Base-by-base conservation (phyloP, 2,329 filamentous ascomycete species). In the Passalora sequoiae region DNA sequence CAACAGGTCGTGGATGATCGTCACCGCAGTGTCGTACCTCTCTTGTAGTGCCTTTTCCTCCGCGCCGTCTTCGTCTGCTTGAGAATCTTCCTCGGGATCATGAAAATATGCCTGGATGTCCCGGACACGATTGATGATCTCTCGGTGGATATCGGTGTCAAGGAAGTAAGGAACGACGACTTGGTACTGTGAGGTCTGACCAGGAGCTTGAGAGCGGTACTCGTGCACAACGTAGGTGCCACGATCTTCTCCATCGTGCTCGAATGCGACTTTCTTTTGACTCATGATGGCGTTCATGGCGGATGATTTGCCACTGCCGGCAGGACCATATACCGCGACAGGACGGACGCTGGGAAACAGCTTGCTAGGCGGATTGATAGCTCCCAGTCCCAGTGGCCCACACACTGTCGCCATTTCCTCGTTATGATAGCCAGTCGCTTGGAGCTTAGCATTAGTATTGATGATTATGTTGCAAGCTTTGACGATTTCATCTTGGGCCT, bases 201-300 rank as follows among this genome's bases (percentile, higher is more conserved):
- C 9, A 5, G 13, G 4, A n/a, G 21, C 33, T 17, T n/a, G 16
- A 17, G 32, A 19, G 19, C 22, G 33, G 27, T 41, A 44, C 30
- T 51, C 45, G 19, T 46, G 40, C 2, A 47, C 39, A 15, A 49
- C 41, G 20, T 46, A 36, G 3, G 46, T 49, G 6, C 47, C 44
- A 2, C 44, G 44, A 2, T 38, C 40, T 4, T 27, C 35, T 4
- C 35, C 40, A 9, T 33, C 6, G 12, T 20, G 13, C 13, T 33
- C 31, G 17, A 33, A 20, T 16, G 31, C 31, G 6, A 17, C 31
- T 7, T 20, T 8, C 17, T 16, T 5, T 27, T 27, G 24, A 6
- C 12, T 12, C 24, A 27, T 7, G 12, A 27, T 27, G 12, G 13
- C 16, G 16, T 36, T 36, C 13, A 36, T 20, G 4, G 20, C 6